Conservation (phyloP, 495 filamentous ascomycete species). For the Saxophila tyrrhenica region DNA sequence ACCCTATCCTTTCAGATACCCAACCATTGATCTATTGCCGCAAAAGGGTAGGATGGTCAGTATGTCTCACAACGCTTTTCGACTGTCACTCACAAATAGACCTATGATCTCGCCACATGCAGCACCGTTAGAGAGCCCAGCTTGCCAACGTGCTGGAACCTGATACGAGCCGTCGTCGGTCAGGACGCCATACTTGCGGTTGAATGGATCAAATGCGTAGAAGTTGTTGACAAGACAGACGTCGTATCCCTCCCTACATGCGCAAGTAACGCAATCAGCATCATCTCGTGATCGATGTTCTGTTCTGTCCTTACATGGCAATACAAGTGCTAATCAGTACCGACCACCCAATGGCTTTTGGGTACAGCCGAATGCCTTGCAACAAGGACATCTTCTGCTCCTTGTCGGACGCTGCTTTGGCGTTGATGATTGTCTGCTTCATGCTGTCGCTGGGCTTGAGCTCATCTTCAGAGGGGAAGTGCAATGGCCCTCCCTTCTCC, state of each 20-base stretch:
- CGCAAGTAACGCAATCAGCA: neutral
- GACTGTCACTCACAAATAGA: no score
- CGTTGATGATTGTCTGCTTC: neutral
- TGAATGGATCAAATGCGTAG: constrained; percentile 37
- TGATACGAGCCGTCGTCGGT: constrained; percentile 49
- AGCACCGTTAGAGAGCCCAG: constrained; percentile 60
- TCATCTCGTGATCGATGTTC: neutral
- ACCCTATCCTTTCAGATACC: constrained; percentile 65
- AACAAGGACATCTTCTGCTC: constrained; percentile 26
- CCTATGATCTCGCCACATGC: constrained; percentile 61
- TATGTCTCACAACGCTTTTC: no score
- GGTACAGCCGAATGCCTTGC: constrained; percentile 37
- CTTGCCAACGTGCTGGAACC: constrained; percentile 63
- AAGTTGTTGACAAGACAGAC: constrained; percentile 44
- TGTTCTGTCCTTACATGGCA: constrained; percentile 46
- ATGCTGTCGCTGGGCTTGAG: neutral
- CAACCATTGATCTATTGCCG: constrained; percentile 72
- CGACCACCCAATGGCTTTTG: constrained; percentile 49
- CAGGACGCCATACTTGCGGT: constrained; percentile 54
- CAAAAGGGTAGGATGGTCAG: no score
- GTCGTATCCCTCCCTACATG: constrained; percentile 53
- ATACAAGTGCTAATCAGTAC: constrained; percentile 51
- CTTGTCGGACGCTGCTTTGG: constrained; percentile 6
- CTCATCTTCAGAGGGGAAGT: neutral
- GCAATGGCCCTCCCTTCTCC: neutral